Conservation (phyloP, 495 filamentous ascomycete genomes). For the Halenospora varia region DNA sequence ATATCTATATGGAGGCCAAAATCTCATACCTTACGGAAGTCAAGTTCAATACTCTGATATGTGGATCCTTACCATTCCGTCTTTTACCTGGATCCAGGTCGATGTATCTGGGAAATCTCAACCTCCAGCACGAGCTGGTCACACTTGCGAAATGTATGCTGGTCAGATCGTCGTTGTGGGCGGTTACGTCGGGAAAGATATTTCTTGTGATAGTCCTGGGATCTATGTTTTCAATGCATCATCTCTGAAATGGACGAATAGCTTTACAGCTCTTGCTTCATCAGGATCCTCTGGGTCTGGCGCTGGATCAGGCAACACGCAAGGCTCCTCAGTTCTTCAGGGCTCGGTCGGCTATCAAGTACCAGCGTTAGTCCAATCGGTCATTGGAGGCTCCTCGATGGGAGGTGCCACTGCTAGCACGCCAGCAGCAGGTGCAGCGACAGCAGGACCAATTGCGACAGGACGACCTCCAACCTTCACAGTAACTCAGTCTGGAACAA, state of each 20-base stretch:
- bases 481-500: slow-evolving; percentile 54
- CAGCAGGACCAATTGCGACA: slow-evolving; percentile 63
- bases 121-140: slow-evolving; percentile 62
- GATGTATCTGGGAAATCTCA: slow-evolving; percentile 44
- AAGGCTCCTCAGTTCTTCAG: slow-evolving; percentile 44
- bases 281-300: slow-evolving; percentile 10
- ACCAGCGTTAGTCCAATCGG: slow-evolving; percentile 52
- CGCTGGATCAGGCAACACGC: slow-evolving; percentile 21
- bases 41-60: slow-evolving; percentile 69
- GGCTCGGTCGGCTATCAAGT: slow-evolving; percentile 62
- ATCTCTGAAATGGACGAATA: slow-evolving; percentile 53
- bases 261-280: slow-evolving; percentile 47
- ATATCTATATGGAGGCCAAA: slow-evolving; percentile 75
- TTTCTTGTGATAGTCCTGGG: slow-evolving; percentile 63
- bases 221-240: slow-evolving; percentile 66
- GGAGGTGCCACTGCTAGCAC: slow-evolving; percentile 66
- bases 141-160: slow-evolving; percentile 64
- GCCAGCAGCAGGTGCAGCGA: slow-evolving; percentile 56
- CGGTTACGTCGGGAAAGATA: slow-evolving; percentile 59
- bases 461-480: slow-evolving; percentile 62
- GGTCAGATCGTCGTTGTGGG: slow-evolving; percentile 70
- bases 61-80: slow-evolving; percentile 73
- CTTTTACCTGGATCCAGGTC: slow-evolving; percentile 70
- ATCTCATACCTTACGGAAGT: slow-evolving; percentile 51
- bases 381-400: slow-evolving; percentile 56